Conservation (phyloP, 2,329 filamentous ascomycete species). For the Penicillium aurantiogriseum region DNA sequence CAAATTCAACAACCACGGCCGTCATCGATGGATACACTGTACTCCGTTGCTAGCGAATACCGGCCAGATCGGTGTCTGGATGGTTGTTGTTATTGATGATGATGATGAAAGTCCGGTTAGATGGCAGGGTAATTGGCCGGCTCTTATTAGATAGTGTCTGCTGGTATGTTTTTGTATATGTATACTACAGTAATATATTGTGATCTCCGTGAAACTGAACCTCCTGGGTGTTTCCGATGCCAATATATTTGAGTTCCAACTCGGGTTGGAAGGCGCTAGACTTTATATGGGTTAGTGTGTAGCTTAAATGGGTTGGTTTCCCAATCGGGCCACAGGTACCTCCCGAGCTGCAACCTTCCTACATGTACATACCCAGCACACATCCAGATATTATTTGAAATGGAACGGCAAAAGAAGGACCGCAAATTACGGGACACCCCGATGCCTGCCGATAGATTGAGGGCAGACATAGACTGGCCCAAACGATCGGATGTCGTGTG, state of each 20-base stretch:
- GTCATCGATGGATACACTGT: conserved; percentile 74
- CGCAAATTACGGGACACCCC: not conserved
- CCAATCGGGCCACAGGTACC: not conserved
- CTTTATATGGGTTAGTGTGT: not conserved
- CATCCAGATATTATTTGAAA: not conserved
- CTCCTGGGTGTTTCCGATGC: no score
- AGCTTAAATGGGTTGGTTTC: not conserved
- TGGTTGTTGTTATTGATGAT: conserved; percentile 71
- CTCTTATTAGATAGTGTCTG: not conserved
- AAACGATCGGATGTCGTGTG: not conserved
- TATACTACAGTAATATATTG: not conserved
- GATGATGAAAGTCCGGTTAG: conserved; percentile 42
- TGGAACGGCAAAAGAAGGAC: not conserved
- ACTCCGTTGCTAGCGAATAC: conserved; percentile 68
- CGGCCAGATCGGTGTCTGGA: conserved; percentile 71
- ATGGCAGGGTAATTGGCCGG: conserved; percentile 16
- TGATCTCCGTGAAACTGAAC: not conserved
- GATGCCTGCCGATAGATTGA: not conserved
- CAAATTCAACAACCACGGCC: conserved; percentile 54
- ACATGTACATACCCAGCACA: not conserved
- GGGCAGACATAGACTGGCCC: not conserved
- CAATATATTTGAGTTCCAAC: not conserved
- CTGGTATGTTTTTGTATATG: not conserved
- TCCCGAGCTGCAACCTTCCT: rapidly evolving
- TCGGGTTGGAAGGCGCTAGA: not conserved